Percentiles rank a stretch among this genome's conserved stretches.
These are phyloP conservation scores for Ceraceosorus bombacis DNA, from an alignment of 1,284 basidiomycete species.

Conservation along the genomic window DNA sequence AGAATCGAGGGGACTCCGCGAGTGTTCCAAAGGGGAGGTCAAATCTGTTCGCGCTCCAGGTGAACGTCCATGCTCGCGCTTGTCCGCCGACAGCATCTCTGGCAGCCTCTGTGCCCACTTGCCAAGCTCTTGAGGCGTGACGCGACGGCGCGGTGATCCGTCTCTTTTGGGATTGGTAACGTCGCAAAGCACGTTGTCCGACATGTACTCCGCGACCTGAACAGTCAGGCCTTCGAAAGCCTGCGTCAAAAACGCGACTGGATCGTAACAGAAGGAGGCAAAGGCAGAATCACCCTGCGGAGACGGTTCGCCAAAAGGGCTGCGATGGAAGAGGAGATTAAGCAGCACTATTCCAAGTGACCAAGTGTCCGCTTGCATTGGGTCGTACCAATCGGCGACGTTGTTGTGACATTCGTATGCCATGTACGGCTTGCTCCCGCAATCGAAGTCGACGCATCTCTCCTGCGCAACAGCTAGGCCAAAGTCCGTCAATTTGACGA, in stretches of 20 bases:
- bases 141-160: conserved; percentile 51
- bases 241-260: conserved; percentile 74
- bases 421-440: conserved; percentile 98
- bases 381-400: conserved; percentile 81
- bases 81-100: conserved; percentile 49
- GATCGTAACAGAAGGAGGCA: conserved; percentile 69
- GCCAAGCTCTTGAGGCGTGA: conserved; percentile 75
- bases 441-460: conserved; percentile 90
- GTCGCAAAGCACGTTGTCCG: conserved; percentile 77
- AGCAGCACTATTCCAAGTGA: conserved; percentile 96
- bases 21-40: conserved; percentile 28
- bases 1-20: conserved; percentile 24
- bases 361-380: conserved; percentile 94
- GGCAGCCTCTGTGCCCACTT: conserved; percentile 76
- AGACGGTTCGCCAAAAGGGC: conserved; percentile 92
- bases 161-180: conserved; percentile 57
- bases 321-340: conserved; percentile 97
- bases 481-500: conserved; percentile 93
- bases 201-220: conserved; percentile 75
- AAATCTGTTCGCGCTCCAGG: conserved; percentile 24
- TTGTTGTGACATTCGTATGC: conserved; percentile 98
- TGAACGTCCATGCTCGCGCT: conserved; percentile 16
- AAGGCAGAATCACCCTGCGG: conserved; percentile 68
- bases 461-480: conserved; percentile 83
- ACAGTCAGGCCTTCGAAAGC: conserved; percentile 87